phyloP scores from a whole-genome alignment of 176 grass and related monocot genomes.

The Phoenix dactylifera region DNA sequence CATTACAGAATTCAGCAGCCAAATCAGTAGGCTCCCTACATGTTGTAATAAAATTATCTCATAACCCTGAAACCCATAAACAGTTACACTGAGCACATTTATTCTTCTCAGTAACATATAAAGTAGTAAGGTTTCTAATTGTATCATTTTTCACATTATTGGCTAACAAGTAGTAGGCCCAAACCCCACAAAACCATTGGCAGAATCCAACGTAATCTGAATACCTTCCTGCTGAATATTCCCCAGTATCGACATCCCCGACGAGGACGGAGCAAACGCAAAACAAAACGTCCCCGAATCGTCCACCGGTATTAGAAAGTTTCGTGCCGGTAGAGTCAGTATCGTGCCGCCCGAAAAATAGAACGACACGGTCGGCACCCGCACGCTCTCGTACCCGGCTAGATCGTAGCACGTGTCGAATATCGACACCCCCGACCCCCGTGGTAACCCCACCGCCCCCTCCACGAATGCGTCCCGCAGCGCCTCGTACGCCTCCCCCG shows the following conservation, averaged over 20 bases:
- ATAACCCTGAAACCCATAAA: too few species aligned
- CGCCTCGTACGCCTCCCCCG: slow-evolving; percentile 40
- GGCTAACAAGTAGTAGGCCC: slow-evolving; percentile 69
- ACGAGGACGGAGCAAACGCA: slow-evolving; percentile 60
- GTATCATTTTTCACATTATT: neutral
- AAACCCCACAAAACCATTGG: slow-evolving; percentile 64
- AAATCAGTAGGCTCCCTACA: too few species aligned
- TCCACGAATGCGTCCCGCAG: slow-evolving; percentile 49
- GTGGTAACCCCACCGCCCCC: slow-evolving; percentile 37
- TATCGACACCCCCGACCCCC: slow-evolving; percentile 40
- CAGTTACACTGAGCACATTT: too few species aligned
- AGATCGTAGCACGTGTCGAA: slow-evolving; percentile 94
- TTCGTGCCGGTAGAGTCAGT: slow-evolving; percentile 75
- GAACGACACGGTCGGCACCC: slow-evolving; percentile 80
- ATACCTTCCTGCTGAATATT: slow-evolving; percentile 93
- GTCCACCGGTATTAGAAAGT: slow-evolving; percentile 63
- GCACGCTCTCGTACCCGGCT: slow-evolving; percentile 63
- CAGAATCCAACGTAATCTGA: slow-evolving; percentile 72
- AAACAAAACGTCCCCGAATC: slow-evolving; percentile 59
- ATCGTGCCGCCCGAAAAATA: slow-evolving; percentile 53
- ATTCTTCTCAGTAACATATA: neutral
- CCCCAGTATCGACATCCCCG: slow-evolving; percentile 62
- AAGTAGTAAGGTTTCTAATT: neutral
- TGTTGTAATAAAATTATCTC: too few species aligned
- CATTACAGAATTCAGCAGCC: too few species aligned